A percentile compares a stretch with the other conserved stretches of the same genome.
phyloP scores from a whole-genome alignment of 805 yeast genomes.

The Starmera dryadoides region DNA sequence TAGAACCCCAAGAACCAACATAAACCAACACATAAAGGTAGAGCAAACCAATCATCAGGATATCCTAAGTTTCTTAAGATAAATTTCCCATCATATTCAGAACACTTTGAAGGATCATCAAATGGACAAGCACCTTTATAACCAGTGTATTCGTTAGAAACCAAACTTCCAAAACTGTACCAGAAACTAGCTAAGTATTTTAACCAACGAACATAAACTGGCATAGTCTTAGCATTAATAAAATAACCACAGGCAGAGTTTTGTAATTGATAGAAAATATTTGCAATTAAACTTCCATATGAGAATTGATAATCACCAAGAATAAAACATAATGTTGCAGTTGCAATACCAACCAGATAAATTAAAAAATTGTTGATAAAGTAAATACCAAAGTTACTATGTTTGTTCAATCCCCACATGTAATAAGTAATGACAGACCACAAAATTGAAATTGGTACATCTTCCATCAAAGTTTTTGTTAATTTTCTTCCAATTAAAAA shows the following conservation, averaged over 20 bases:
- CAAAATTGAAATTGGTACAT: constrained; percentile 51
- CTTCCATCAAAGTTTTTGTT: constrained; percentile 62
- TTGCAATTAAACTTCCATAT: constrained; percentile 11
- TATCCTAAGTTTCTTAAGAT: constrained; percentile 54
- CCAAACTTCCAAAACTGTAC: constrained; percentile 65
- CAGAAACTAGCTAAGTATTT: constrained; percentile 67
- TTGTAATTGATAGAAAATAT: constrained; percentile 35
- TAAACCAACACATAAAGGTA: constrained; percentile 54
- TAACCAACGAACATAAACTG: constrained; percentile 79
- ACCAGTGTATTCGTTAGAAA: constrained; percentile 55
- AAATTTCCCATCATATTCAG: constrained; percentile 46
- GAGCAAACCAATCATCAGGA: constrained; percentile 53
- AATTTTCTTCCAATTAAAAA: constrained; percentile 57
- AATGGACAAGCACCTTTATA: constrained; percentile 51
- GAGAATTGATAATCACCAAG: constrained; percentile 15
- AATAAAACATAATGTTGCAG: constrained; percentile 33
- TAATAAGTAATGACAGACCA: constrained; percentile 62
- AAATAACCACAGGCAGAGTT: constrained; percentile 78
- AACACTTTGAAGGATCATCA: constrained; percentile 30
- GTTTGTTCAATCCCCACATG: constrained; percentile 64
- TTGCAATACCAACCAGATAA: constrained; percentile 47
- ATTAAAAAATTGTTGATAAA: constrained; percentile 50
- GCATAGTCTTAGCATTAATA: constrained; percentile 63
- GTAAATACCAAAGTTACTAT: constrained; percentile 51
- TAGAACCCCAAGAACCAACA: constrained; percentile 55